Percentiles rank a stretch among this genome's conserved stretches.
These are phyloP conservation scores for Tilletia indica DNA, from an alignment of 1,284 basidiomycete species.

Conservation along the genomic window DNA sequence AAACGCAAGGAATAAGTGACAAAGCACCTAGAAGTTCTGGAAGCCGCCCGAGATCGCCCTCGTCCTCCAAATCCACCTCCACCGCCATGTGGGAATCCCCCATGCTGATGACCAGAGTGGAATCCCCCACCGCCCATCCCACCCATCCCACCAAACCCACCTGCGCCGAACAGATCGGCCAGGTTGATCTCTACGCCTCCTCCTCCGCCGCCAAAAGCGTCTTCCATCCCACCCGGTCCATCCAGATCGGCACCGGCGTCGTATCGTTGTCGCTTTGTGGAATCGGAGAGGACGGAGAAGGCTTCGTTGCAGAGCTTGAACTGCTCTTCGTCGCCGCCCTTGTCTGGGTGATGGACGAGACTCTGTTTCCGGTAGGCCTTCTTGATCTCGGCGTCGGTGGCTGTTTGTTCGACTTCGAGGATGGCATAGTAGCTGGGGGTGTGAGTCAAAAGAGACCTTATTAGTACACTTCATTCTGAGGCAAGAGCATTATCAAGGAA, in stretches of 20 bases:
- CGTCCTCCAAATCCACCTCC: neutral
- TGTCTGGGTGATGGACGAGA: slow-evolving; percentile 55
- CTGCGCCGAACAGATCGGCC: slow-evolving; percentile 50
- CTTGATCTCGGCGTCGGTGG: slow-evolving; percentile 78
- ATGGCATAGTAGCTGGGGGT: slow-evolving; percentile 69
- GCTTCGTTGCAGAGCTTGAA: slow-evolving; percentile 55
- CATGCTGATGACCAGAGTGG: slow-evolving; percentile 4
- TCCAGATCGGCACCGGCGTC: slow-evolving; percentile 47
- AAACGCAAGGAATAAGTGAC: too few relatives aligned
- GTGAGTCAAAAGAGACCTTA: neutral
- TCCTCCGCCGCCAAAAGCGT: slow-evolving; percentile 31
- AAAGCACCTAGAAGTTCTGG: too few relatives aligned
- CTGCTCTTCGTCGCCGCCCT: slow-evolving; percentile 55
- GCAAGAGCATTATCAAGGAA: neutral
- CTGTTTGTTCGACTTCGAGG: slow-evolving; percentile 71
- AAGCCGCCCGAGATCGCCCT: too few relatives aligned
- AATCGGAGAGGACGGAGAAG: slow-evolving; percentile 48
- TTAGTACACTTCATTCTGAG: neutral
- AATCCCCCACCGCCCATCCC: slow-evolving; percentile 23
- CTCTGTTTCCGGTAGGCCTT: slow-evolving; percentile 46
- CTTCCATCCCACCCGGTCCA: slow-evolving; percentile 33
- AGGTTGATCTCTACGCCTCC: slow-evolving; percentile 47
- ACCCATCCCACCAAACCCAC: slow-evolving; percentile 30
- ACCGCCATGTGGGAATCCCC: slow-evolving; percentile 2
- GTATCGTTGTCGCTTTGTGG: slow-evolving; percentile 48